Base-by-base conservation (phyloP, 2,329 filamentous ascomycete species). In the Diaporthe citriasiana region DNA sequence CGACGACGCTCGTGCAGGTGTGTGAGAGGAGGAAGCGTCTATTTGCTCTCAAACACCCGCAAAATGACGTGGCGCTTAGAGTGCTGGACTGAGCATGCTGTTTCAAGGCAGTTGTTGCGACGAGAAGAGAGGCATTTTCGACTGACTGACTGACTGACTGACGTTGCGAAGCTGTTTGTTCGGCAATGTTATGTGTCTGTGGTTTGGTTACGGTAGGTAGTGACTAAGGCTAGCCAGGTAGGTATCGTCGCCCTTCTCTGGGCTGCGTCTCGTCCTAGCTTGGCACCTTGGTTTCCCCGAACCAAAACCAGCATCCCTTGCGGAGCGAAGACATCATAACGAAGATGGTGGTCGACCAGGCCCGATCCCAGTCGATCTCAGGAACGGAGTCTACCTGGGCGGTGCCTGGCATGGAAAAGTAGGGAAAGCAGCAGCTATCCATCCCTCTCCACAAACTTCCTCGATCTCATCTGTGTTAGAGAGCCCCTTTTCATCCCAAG, bases 231-330 rank as follows among this genome's bases (percentile, higher is more conserved):
- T 56, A 22, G 30, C 19, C 13, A 35, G 30, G 53, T 56, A 22
- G 7, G 15, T 33, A 12, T 35, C n/a, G 19, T n/a, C 30, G 30
- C 30, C 27, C 38, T 33, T 9, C 25, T 27, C 17, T 27, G 40
- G 38, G 40, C 40, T 63, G 57, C 63, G 63, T 27, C 63, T 53
- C 63, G 63, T 25, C 47, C n/a, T 30, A 30, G 15, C 63, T 68
- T 68, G 45, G 63, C 47, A 53, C 38, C 22, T 66, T 25, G 45
- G 47, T 35, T 3, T 1, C 63, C 33, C 42, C 33, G 63, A 40
- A 53, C 22, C 63, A 53, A 22, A 40, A 53, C 22, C 63, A 53
- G n/a, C 40, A 22, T 35, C 33, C 47, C 47, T 68, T 9, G 22
- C 45, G 33, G 38, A 9, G 30, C 22, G 45, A 27, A 45, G 27